A percentile compares a stretch with the other conserved stretches of the same genome.
Evolutionary conservation across 2,329 filamentous ascomycete genomes (phyloP).

Genomic region (Fusarium camptoceras): DNA sequence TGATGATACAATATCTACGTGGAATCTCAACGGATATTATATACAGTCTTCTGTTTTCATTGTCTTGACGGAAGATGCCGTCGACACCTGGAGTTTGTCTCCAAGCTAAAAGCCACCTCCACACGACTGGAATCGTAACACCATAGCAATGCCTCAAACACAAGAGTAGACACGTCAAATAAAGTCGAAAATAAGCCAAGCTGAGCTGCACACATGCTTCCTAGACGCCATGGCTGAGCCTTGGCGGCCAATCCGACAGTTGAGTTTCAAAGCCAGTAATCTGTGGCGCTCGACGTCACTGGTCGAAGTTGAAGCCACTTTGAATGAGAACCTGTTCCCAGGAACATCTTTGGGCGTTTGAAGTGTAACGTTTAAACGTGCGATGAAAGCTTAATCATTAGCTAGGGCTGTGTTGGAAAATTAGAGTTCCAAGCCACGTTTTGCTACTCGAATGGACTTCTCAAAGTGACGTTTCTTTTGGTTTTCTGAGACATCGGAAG

Average conservation of each 20-base stretch:
- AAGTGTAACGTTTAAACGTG: constrained; percentile 9
- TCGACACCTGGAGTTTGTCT: background rate
- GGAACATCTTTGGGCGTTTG: constrained; percentile 4
- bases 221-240: background rate
- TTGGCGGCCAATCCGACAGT: constrained; percentile 1
- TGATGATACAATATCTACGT: background rate
- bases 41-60: background rate
- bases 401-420: background rate
- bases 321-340: background rate
- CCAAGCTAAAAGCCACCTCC: background rate
- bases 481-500: background rate
- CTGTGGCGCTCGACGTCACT: constrained; percentile 5
- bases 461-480: background rate
- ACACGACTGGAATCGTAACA: constrained; percentile 2
- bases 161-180: background rate
- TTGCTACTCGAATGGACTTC: background rate
- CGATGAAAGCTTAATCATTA: background rate
- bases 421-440: background rate
- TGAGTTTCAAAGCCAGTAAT: constrained; percentile 1
- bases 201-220: background rate
- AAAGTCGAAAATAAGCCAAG: background rate
- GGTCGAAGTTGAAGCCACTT: background rate
- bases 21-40: background rate
- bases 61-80: background rate
- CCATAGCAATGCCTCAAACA: constrained; percentile 3